These are phyloP conservation scores for Carallia pectinifolia DNA, from an alignment of 345 rosid genomes.

Conservation along the genomic window DNA sequence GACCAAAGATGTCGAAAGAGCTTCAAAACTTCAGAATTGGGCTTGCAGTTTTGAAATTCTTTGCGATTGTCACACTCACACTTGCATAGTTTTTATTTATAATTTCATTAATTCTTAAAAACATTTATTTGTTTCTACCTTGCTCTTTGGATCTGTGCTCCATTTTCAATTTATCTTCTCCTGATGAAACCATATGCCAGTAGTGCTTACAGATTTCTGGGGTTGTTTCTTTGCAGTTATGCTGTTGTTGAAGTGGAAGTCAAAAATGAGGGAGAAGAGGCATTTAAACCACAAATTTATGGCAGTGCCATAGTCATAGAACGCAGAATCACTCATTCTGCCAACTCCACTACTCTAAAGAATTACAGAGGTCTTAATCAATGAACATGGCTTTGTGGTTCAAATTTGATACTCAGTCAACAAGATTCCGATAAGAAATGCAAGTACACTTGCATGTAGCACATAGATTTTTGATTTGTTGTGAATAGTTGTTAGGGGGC, in stretches of 20 bases:
- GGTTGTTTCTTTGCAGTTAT: slow-evolving; percentile 43
- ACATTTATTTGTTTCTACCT: too few species aligned
- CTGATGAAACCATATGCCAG: too few species aligned
- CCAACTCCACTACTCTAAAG: slow-evolving; percentile 56
- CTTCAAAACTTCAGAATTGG: too few species aligned
- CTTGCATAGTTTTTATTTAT: too few species aligned
- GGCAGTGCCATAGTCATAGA: slow-evolving; percentile 69
- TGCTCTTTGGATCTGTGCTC: neutral
- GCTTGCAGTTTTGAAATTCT: too few species aligned
- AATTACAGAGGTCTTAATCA: slow-evolving; percentile 56
- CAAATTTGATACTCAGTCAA: neutral
- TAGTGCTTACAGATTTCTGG: too few species aligned
- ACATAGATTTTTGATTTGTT: too few species aligned
- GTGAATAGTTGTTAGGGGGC: too few species aligned
- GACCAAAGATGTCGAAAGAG: too few species aligned
- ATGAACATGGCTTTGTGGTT: neutral
- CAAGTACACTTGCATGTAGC: neutral
- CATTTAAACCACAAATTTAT: slow-evolving; percentile 56
- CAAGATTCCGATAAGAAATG: neutral
- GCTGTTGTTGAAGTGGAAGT: slow-evolving; percentile 74
- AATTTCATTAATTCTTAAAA: too few species aligned
- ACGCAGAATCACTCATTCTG: slow-evolving; percentile 71
- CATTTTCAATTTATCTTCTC: neutral
- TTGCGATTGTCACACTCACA: too few species aligned
- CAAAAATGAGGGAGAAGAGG: neutral